Evolutionary conservation across 148 eudicot species (phyloP), one percentile per base, ranked within the genome.

Genomic region (Silene latifolia): DNA sequence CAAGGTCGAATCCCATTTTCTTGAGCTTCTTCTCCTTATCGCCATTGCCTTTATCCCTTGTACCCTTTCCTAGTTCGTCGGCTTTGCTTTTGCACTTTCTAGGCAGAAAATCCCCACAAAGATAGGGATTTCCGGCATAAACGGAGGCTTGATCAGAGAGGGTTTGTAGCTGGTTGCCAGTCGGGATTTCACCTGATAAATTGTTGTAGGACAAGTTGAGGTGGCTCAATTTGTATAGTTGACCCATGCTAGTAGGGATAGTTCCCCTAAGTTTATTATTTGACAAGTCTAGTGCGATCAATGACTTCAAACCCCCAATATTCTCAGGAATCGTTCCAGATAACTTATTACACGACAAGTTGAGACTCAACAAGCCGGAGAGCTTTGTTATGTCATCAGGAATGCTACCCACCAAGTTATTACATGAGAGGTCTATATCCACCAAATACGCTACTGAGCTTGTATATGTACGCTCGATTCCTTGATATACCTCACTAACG

Each of bases 251-350:
- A 54, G 14, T 7, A 44, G 84, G 84, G n/a, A 82, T 82, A 58
- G 44, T 53, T 5, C 84, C 84, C 7, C 21, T 44, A n/a, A n/a
- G n/a, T n/a, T n/a, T n/a, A n/a, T n/a, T n/a, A n/a, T n/a, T n/a
- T n/a, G n/a, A n/a, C n/a, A n/a, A 82, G 78, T 82, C 79, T 6
- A 78, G 81, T n/a, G 81, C 63, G 8, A 68, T 67, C 60, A 81
- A 57, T 4, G 78, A 54, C 56, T 53, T 79, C 74, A 79, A 8
- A 11, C 15, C 44, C 67, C 76, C 80, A 20, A 79, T 67, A 20
- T 71, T 42, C 5, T 7, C 54, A 3, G 82, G 76, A n/a, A 82
- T 60, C 2, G 18, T 4, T 48, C 73, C 82, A 5, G 58, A 32
- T 19, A 82, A 19, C 6, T 78, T 69, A 39, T 78, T 82, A 8